Percentiles rank a stretch among this genome's conserved stretches.
These are phyloP conservation scores for Ichthyophthirius multifiliis DNA, from an alignment of 169 alveolate genomes.

Conservation along the genomic window DNA sequence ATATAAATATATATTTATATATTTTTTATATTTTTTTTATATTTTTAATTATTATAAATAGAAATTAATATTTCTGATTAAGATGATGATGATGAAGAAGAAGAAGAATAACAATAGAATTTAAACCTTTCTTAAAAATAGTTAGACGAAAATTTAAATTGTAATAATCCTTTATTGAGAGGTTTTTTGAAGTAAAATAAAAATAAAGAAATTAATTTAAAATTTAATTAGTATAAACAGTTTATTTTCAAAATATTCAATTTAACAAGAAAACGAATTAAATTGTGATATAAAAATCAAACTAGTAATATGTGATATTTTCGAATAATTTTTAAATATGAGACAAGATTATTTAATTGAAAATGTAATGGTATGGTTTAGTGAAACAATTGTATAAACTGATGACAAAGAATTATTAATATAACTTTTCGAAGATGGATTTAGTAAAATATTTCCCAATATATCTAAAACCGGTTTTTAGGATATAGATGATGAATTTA, in stretches of 20 bases:
- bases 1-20: too few relatives aligned
- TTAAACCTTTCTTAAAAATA: neutral
- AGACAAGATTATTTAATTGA: slow-evolving; percentile 30
- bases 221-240: neutral
- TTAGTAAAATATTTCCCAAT: slow-evolving; percentile 5
- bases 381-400: neutral
- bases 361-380: slow-evolving; percentile 24
- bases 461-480: slow-evolving; percentile 31
- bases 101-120: slow-evolving; percentile 13
- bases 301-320: slow-evolving; percentile 23
- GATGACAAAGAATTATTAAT: neutral
- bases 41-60: too few relatives aligned
- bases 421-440: neutral
- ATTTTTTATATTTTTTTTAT: too few relatives aligned
- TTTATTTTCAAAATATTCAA: neutral
- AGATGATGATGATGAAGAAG: slow-evolving; percentile 17
- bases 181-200: slow-evolving; percentile 18
- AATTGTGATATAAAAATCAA: slow-evolving; percentile 27
- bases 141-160: slow-evolving; percentile 19
- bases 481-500: slow-evolving; percentile 25
- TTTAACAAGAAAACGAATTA: neutral
- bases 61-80: neutral
- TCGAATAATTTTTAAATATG: slow-evolving; percentile 32
- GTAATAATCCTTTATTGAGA: slow-evolving; percentile 35
- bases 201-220: neutral